Evolutionary conservation across 495 filamentous ascomycete genomes (phyloP).

Genomic region (Pseudoneurospora amorphoporcata): DNA sequence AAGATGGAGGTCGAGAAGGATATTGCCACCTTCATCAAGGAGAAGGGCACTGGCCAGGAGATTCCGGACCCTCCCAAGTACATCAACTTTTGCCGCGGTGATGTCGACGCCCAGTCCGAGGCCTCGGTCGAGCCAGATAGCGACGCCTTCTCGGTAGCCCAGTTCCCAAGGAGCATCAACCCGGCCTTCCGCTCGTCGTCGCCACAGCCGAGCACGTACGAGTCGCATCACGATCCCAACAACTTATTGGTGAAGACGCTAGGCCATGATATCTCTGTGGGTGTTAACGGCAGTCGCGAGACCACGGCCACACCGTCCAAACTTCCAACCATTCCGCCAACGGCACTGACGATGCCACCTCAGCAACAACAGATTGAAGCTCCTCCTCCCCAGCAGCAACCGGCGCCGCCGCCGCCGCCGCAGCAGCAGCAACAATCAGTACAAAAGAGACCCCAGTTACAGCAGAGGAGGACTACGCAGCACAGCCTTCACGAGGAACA

Average conservation of each 20-base stretch:
- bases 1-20: conserved; percentile 96
- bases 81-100: conserved; percentile 96
- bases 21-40: conserved; percentile 80
- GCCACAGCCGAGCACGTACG: conserved; percentile 65
- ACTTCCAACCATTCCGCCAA: conserved; percentile 7
- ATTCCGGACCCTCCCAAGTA: conserved; percentile 96
- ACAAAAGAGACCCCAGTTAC: conserved; percentile 5
- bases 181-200: conserved; percentile 90
- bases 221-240: conserved; percentile 79
- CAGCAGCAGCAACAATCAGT: conserved; percentile 6
- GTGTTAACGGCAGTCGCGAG: conserved; percentile 33
- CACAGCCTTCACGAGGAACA: conserved; percentile 1
- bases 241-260: conserved; percentile 55
- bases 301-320: conserved; percentile 46
- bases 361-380: not conserved
- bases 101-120: conserved; percentile 73
- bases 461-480: not conserved
- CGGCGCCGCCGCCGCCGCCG: conserved; percentile 1
- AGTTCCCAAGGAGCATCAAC: conserved; percentile 92
- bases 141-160: conserved; percentile 82
- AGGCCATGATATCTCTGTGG: conserved; percentile 30
- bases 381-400: not conserved
- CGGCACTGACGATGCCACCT: not conserved
- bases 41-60: conserved; percentile 82
- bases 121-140: conserved; percentile 51